A percentile compares a stretch with the other conserved stretches of the same genome.
phyloP scores from a whole-genome alignment of 495 filamentous ascomycete genomes.

The Delitschia confertaspora region DNA sequence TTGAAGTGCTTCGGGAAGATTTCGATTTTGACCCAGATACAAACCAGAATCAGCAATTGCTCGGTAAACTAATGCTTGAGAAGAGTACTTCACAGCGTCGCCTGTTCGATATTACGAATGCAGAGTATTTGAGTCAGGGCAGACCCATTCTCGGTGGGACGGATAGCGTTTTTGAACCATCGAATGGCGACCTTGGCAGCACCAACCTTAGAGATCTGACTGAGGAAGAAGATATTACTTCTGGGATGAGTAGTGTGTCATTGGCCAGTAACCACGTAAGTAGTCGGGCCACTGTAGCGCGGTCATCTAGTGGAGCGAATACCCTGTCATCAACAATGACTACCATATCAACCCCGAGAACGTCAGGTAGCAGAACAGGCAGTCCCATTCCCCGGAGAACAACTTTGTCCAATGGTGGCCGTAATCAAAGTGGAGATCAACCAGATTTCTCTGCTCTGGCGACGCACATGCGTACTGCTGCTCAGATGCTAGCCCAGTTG shows the following conservation, averaged over 20 bases:
- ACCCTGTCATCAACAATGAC: conserved; percentile 43
- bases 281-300: conserved; percentile 32
- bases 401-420: conserved; percentile 36
- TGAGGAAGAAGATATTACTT: conserved; percentile 32
- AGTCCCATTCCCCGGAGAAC: conserved; percentile 50
- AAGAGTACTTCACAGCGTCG: conserved; percentile 50
- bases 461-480: conserved; percentile 70
- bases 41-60: conserved; percentile 52
- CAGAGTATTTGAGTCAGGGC: conserved; percentile 35
- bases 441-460: conserved; percentile 66
- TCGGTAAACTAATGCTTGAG: conserved; percentile 52
- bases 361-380: conserved; percentile 52
- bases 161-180: conserved; percentile 72
- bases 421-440: conserved; percentile 39
- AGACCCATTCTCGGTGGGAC: conserved; percentile 37
- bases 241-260: conserved; percentile 19
- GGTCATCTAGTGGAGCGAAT: conserved; percentile 47
- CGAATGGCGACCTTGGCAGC: conserved; percentile 60
- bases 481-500: conserved; percentile 69
- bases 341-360: conserved; percentile 50
- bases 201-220: conserved; percentile 52
- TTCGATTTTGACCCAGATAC: conserved; percentile 66
- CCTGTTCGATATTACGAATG: conserved; percentile 60
- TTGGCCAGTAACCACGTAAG: conserved; percentile 1
- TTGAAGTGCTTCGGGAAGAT: conserved; percentile 64